A percentile compares a stretch with the other conserved stretches of the same genome.
phyloP scores from a whole-genome alignment of 495 filamentous ascomycete genomes.

The Neurospora terricola region DNA sequence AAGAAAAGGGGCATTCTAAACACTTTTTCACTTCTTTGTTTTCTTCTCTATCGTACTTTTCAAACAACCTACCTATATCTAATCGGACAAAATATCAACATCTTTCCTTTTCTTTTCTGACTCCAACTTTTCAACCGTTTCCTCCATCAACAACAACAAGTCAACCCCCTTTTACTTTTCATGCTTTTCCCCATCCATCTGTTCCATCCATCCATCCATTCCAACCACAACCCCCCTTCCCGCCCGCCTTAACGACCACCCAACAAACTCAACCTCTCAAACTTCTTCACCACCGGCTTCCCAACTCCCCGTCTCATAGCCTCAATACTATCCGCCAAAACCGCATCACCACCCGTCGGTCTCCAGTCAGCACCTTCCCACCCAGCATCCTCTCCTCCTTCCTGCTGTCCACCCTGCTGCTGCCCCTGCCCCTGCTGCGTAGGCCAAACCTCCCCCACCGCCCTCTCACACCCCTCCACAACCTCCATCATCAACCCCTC shows the following conservation, averaged over 20 bases:
- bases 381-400: conserved; percentile 5
- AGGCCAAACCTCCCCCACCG: conserved; percentile 59
- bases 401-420: conserved; percentile 1
- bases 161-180: neutral
- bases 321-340: conserved; percentile 39
- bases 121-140: neutral
- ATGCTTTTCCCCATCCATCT: neutral
- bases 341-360: conserved; percentile 40
- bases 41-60: neutral
- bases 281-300: conserved; percentile 33
- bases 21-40: neutral
- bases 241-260: conserved; percentile 12
- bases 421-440: no score
- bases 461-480: conserved; percentile 51
- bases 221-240: neutral
- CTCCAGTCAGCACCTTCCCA: conserved; percentile 19
- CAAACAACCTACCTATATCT: neutral
- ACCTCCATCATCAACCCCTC: conserved; percentile 65
- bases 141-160: neutral
- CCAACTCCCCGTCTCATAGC: conserved; percentile 34
- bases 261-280: conserved; percentile 42
- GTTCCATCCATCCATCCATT: neutral
- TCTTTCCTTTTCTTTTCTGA: neutral
- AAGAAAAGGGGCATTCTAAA: neutral
- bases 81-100: neutral